Percentiles rank a stretch among this genome's conserved stretches.
Conservation (phyloP, 345 rosid genomes). For the Pseudoturritis turrita region DNA sequence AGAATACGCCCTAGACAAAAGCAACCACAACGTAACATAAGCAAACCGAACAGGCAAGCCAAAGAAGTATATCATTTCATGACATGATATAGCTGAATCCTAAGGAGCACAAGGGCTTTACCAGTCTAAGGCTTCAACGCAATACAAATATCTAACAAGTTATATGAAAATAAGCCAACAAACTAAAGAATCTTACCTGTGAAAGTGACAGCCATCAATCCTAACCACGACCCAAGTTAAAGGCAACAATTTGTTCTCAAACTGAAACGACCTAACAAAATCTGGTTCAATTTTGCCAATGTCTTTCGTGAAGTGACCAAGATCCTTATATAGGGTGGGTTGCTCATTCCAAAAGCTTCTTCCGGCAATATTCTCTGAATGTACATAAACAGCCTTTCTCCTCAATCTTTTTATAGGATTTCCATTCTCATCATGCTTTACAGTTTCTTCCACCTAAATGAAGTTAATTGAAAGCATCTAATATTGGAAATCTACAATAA, state of each 20-base stretch:
- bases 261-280: constrained; percentile 56
- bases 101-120: background rate
- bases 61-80: constrained; percentile 1
- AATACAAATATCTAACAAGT: background rate
- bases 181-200: constrained; percentile 49
- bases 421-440: constrained; percentile 61
- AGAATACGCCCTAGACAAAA: background rate
- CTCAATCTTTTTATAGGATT: constrained; percentile 73
- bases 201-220: constrained; percentile 96
- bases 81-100: background rate
- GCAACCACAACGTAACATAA: background rate
- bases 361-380: constrained; percentile 55
- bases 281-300: constrained; percentile 57
- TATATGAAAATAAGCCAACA: background rate
- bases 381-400: constrained; percentile 48
- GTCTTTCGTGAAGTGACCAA: constrained; percentile 58
- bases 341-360: constrained; percentile 75
- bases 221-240: constrained; percentile 78
- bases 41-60: background rate
- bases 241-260: constrained; percentile 72
- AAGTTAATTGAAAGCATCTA: constrained; percentile 2
- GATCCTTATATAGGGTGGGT: constrained; percentile 42
- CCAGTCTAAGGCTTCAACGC: background rate
- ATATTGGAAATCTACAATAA: background rate
- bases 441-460: constrained; percentile 65